Conservation (phyloP, 495 filamentous ascomycete genomes). For the Aspergillus saccharolyticus region DNA sequence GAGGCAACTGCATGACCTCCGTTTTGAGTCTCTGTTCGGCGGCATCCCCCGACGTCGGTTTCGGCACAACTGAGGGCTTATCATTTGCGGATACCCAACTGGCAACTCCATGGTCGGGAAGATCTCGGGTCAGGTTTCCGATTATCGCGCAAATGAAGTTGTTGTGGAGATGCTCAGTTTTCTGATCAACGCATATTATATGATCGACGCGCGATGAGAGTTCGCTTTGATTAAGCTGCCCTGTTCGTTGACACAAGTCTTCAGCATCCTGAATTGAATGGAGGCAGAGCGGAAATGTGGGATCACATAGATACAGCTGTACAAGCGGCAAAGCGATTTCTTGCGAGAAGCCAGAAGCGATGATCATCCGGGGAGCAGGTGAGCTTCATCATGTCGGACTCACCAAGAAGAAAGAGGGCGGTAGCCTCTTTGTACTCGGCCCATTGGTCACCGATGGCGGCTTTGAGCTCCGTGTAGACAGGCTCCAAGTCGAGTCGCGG, state of each 20-base stretch:
- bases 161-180: conserved; percentile 82
- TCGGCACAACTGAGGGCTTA: conserved; percentile 76
- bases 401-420: conserved; percentile 76
- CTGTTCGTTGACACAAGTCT: conserved; percentile 36
- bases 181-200: conserved; percentile 63
- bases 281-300: background rate
- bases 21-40: conserved; percentile 84
- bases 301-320: background rate
- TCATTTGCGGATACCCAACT: conserved; percentile 95
- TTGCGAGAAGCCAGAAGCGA: background rate
- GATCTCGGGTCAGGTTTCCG: conserved; percentile 80
- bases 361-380: background rate
- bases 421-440: conserved; percentile 78
- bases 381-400: conserved; percentile 23
- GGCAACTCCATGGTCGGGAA: conserved; percentile 86
- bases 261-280: background rate
- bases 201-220: conserved; percentile 69
- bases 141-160: conserved; percentile 80
- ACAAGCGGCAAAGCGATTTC: background rate
- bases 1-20: conserved; percentile 89
- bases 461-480: conserved; percentile 80
- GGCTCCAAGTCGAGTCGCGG: conserved; percentile 89
- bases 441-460: conserved; percentile 80
- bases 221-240: conserved; percentile 80
- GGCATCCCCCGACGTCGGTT: conserved; percentile 81